Percentiles rank a stretch among this genome's conserved stretches.
Conservation (phyloP, 2,329 filamentous ascomycete genomes). For the Epichloe aotearoae region DNA sequence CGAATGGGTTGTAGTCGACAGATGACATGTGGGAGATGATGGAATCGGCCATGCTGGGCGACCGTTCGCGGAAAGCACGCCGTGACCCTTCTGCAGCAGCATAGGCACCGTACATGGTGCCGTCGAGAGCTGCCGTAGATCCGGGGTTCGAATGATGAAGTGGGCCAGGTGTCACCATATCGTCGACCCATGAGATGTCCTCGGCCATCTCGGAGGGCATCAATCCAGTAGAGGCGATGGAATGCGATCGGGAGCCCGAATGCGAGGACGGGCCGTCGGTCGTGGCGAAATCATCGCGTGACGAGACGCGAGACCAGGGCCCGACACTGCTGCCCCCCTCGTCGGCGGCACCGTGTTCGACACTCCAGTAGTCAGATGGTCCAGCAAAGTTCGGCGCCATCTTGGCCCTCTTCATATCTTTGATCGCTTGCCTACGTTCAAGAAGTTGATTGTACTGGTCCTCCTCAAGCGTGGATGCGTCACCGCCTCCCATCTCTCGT, state of each 20-base stretch:
- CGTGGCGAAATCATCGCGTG: slow-evolving; percentile 25
- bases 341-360: slow-evolving; percentile 58
- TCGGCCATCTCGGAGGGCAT: slow-evolving; percentile 22
- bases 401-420: slow-evolving; percentile 43
- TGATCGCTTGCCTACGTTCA: slow-evolving; percentile 44
- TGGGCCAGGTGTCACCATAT: slow-evolving; percentile 39
- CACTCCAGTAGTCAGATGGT: slow-evolving; percentile 63
- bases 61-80: slow-evolving; percentile 49
- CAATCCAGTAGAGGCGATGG: slow-evolving; percentile 25
- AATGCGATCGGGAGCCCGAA: slow-evolving; percentile 29
- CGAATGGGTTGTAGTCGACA: slow-evolving; percentile 41
- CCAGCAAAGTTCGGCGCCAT: slow-evolving; percentile 36
- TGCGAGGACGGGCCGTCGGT: slow-evolving; percentile 23
- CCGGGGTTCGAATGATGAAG: slow-evolving; percentile 38
- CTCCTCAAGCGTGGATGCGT: slow-evolving; percentile 45
- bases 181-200: slow-evolving; percentile 29
- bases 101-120: slow-evolving; percentile 66
- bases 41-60: slow-evolving; percentile 71
- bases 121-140: slow-evolving; percentile 51
- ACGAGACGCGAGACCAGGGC: slow-evolving; percentile 29
- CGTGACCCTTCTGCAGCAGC: slow-evolving; percentile 45
- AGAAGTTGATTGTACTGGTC: slow-evolving; percentile 46
- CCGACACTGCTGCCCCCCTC: slow-evolving; percentile 30
- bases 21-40: slow-evolving; percentile 58
- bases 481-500: slow-evolving; percentile 50